These are phyloP conservation scores for Colletotrichum sp. DNA, from an alignment of 2,329 filamentous ascomycete species.

Conservation along the genomic window DNA sequence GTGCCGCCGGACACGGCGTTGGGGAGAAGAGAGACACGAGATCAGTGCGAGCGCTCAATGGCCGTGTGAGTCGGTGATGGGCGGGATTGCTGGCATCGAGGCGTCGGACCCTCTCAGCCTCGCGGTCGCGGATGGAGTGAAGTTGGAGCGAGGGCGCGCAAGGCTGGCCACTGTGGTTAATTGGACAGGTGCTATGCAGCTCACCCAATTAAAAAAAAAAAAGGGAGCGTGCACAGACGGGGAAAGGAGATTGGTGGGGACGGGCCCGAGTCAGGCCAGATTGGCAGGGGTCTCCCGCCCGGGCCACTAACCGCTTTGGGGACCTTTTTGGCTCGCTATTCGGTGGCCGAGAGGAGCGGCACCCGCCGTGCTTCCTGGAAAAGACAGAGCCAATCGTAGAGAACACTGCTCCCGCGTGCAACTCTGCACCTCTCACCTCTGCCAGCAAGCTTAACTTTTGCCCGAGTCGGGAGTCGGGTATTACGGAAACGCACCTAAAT, in stretches of 20 bases:
- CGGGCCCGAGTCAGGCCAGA: background rate
- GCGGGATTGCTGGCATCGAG: background rate
- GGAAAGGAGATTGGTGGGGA: slow-evolving; percentile 9
- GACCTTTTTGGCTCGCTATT: background rate
- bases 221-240: slow-evolving; percentile 14
- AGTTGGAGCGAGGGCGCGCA: background rate
- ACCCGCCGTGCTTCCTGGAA: background rate
- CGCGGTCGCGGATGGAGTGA: slow-evolving; percentile 4
- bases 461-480: background rate
- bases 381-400: background rate
- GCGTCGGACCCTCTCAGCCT: slow-evolving; percentile 12
- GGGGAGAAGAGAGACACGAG: background rate
- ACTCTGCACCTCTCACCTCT: background rate
- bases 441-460: background rate
- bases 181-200: background rate
- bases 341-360: slow-evolving; percentile 11
- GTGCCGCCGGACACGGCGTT: background rate
- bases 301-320: background rate
- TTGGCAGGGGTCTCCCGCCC: background rate
- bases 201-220: background rate
- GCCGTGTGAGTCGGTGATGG: background rate
- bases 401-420: background rate
- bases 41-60: background rate
- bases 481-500: background rate
- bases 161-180: background rate